Conservation (phyloP, 192 early-diverging fungal species). For the Linnemannia exigua region DNA sequence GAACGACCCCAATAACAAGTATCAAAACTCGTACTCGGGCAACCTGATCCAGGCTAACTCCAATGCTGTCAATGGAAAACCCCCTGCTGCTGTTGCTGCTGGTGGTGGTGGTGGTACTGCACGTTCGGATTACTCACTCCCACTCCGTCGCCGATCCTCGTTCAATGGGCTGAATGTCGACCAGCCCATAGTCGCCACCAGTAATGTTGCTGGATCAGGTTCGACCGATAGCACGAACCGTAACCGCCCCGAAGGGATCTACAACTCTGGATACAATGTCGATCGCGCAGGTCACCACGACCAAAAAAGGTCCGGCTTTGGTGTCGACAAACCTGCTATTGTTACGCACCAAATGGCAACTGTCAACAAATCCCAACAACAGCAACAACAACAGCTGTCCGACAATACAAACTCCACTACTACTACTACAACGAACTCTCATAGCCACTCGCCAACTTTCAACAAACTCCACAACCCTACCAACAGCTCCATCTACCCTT, state of each 20-base stretch:
- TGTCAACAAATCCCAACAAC: not conserved
- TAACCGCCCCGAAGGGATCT: slow-evolving; percentile 10
- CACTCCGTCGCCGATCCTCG: slow-evolving; percentile 4
- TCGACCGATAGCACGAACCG: slow-evolving; percentile 23
- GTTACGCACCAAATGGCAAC: slow-evolving; percentile 14
- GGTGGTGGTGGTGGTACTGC: too few species aligned
- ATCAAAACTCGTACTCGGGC: not conserved
- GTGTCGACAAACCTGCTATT: slow-evolving; percentile 18
- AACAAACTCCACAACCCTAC: not conserved
- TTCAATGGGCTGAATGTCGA: slow-evolving; percentile 28
- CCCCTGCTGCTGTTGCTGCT: not conserved
- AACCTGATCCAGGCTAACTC: not conserved
- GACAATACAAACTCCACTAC: not conserved
- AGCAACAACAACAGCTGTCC: not conserved
- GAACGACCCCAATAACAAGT: not conserved
- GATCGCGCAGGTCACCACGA: slow-evolving; percentile 12
- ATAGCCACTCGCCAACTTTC: too few species aligned
- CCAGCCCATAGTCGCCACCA: slow-evolving; percentile 6
- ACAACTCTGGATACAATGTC: slow-evolving; percentile 34
- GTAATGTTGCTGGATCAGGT: slow-evolving; percentile 14
- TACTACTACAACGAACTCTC: not conserved
- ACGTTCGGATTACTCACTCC: not conserved
- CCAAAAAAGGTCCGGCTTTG: slow-evolving; percentile 18
- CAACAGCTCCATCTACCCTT: not conserved
- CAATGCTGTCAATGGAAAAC: not conserved